A percentile compares a stretch with the other conserved stretches of the same genome.
Evolutionary conservation across 2,329 filamentous ascomycete genomes (phyloP).

Genomic region (Xylogone sp.): DNA sequence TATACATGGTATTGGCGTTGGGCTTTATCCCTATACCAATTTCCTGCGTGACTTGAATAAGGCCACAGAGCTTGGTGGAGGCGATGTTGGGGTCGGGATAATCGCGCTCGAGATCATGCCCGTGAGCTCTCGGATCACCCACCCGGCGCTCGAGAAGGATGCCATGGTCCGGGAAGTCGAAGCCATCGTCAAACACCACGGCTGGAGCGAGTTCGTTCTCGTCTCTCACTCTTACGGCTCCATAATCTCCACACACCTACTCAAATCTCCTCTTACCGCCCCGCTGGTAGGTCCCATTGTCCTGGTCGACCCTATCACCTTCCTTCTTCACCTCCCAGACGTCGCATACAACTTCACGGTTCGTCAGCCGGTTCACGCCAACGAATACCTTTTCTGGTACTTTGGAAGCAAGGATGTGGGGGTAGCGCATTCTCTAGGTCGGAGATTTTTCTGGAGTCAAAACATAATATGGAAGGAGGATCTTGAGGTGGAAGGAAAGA

Average conservation of each 20-base stretch:
- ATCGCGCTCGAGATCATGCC: slow-evolving; percentile 53
- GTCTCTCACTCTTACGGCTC: slow-evolving; percentile 47
- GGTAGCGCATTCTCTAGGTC: slow-evolving; percentile 48
- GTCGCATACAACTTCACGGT: slow-evolving; percentile 54
- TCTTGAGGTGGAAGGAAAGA: no score
- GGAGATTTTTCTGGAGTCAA: slow-evolving; percentile 55
- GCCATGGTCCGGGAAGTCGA: slow-evolving; percentile 46
- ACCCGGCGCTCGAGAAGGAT: slow-evolving; percentile 38
- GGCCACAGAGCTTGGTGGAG: slow-evolving; percentile 8
- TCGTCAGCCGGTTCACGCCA: slow-evolving; percentile 35
- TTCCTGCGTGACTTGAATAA: slow-evolving; percentile 45
- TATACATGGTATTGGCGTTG: slow-evolving; percentile 57
- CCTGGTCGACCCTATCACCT: slow-evolving; percentile 53
- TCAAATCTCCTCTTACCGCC: slow-evolving; percentile 35
- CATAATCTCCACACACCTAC: slow-evolving; percentile 48
- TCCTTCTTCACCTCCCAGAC: slow-evolving; percentile 54
- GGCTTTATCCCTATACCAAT: slow-evolving; percentile 48
- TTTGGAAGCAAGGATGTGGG: slow-evolving; percentile 53
- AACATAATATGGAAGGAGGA: slow-evolving; percentile 56
- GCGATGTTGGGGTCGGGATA: slow-evolving; percentile 47
- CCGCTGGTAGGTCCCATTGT: slow-evolving; percentile 42
- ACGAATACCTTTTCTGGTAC: slow-evolving; percentile 52
- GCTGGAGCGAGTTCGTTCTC: slow-evolving; percentile 45
- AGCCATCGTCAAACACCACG: slow-evolving; percentile 45
- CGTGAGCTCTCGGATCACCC: slow-evolving; percentile 50